Evolutionary conservation across 331 rosid genomes (phyloP).

Genomic region (Malus hybrid): DNA sequence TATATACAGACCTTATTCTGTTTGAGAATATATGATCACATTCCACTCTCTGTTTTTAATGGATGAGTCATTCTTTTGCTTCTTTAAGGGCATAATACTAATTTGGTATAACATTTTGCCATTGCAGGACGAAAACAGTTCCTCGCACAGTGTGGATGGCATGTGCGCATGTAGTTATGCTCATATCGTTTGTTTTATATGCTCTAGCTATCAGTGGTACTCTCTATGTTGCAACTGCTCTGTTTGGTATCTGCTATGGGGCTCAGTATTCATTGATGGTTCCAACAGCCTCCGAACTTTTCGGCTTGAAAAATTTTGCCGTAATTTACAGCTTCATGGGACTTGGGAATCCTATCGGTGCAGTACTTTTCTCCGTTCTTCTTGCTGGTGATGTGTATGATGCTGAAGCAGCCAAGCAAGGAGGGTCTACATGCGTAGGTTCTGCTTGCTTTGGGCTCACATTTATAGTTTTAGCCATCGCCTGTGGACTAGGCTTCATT

Average conservation of each 20-base stretch:
- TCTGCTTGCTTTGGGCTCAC: constrained; percentile 62
- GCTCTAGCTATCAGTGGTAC: constrained; percentile 43
- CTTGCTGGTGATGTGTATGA: constrained; percentile 65
- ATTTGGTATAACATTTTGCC: constrained; percentile 7
- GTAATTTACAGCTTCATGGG: constrained; percentile 45
- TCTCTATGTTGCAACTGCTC: constrained; percentile 63
- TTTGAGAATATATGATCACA: background rate
- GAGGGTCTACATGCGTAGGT: constrained; percentile 52
- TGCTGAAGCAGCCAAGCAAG: constrained; percentile 68
- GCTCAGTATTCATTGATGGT: constrained; percentile 50
- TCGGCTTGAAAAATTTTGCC: constrained; percentile 65
- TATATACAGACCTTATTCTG: background rate
- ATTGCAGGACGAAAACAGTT: constrained; percentile 38
- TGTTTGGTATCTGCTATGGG: constrained; percentile 64
- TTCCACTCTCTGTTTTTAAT: background rate
- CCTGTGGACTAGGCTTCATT: constrained; percentile 51
- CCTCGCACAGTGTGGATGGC: constrained; percentile 80
- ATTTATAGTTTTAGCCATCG: constrained; percentile 52
- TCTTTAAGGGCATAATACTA: background rate
- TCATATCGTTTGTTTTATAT: constrained; percentile 34
- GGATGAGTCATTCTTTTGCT: background rate
- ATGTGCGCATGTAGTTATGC: constrained; percentile 54
- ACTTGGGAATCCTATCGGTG: constrained; percentile 74
- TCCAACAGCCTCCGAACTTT: constrained; percentile 64
- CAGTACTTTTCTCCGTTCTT: constrained; percentile 57